Base-by-base conservation (phyloP, 805 yeast species). In the Saccharomycopsis malanga region DNA sequence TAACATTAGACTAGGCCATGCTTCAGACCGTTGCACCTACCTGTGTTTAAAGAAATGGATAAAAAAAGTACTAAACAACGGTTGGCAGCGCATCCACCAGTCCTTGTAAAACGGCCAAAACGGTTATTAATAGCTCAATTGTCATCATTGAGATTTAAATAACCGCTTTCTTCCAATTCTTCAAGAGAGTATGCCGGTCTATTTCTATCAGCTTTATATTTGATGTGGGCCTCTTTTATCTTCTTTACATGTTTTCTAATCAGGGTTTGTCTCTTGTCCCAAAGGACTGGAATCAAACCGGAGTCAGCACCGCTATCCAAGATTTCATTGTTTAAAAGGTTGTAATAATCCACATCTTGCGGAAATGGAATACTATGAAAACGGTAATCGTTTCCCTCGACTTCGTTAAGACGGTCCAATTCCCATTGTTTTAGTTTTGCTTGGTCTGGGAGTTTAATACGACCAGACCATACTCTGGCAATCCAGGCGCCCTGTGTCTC, bases 401-500 rank as follows among this genome's bases (percentile, higher is more conserved):
- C 47, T 6, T 27, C 4, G 7, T 25, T 4, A 10, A 12, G 25
- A 9, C 41, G 10, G 10, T 61, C 63, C 10, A 69, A 60, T 27
- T 74, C 62, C 22, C 65, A 55, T 3, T 56, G 44, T 39, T 73
- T 73, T 77, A 79, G 81, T n/a, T 66, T 71, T 21, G 64, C 65
- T 15, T 54, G 52, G 0, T 70, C 36, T 1, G 88, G 87, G 12
- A 81, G 61, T 14, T 54, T 10, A 2, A 84, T 59, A 37, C 78
- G 68, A 0, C 80, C 80, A 3, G 76, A 60, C 64, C 83, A 77
- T 2, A 79, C 77, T 48, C 87, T 69, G 2, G 84, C 75, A 25
- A 84, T 66, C 57, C 80, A 72, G 5, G 79, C 69, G 0, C 83
- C 87, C 58, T 85, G 93, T 42, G 76, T 65, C 56, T 76, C 80